Evolutionary conservation across 1,284 basidiomycete genomes (phyloP).

Genomic region (Ceratobasidium sp.): DNA sequence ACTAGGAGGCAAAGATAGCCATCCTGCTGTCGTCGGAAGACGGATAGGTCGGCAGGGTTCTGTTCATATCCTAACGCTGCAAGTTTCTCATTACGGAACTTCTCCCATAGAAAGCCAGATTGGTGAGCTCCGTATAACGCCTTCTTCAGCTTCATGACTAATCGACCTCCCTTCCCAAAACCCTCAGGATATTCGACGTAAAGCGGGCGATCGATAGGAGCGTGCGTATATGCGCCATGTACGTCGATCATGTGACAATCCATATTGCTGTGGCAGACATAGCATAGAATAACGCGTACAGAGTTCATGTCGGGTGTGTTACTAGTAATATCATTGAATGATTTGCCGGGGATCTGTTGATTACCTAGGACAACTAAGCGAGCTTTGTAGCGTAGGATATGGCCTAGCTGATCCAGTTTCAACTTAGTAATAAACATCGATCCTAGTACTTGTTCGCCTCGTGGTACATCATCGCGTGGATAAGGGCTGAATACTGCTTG

Average conservation of each 20-base stretch:
- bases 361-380: slow-evolving; percentile 1
- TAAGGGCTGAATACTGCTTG: too few species aligned
- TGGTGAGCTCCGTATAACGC: slow-evolving; percentile 4
- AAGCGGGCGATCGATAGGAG: not conserved
- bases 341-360: slow-evolving; percentile 4
- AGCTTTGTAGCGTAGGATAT: not conserved
- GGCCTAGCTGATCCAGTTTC: not conserved
- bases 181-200: slow-evolving; percentile 22
- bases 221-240: slow-evolving; percentile 12
- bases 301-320: slow-evolving; percentile 7
- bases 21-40: not conserved
- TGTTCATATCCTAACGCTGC: not conserved
- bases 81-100: not conserved
- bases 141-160: slow-evolving; percentile 16
- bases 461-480: not conserved
- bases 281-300: not conserved
- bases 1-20: not conserved
- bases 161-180: not conserved
- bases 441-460: not conserved
- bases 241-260: slow-evolving; percentile 17
- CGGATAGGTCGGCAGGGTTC: not conserved
- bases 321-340: not conserved
- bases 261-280: not conserved
- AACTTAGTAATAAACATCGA: not conserved
- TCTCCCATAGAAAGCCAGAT: not conserved